A percentile compares a stretch with the other conserved stretches of the same genome.
Evolutionary conservation across 179 eudicot genomes (phyloP).

Genomic region (Heliamphora pulchella): DNA sequence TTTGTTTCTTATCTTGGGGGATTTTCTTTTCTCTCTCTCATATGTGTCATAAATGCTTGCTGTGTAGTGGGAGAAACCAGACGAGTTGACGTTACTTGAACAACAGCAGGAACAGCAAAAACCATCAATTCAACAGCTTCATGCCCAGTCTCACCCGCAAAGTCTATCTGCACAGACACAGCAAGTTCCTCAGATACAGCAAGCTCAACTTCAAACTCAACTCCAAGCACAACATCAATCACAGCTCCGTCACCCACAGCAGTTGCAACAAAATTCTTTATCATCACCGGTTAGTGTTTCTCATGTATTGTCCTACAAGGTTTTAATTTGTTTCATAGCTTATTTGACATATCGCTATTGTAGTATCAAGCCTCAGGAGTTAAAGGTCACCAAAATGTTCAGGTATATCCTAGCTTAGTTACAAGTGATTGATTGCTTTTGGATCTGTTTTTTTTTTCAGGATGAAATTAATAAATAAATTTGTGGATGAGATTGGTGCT

Average conservation of each 20-base stretch:
- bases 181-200: slow-evolving; percentile 43
- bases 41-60: slow-evolving; percentile 9
- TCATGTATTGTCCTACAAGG: slow-evolving; percentile 7
- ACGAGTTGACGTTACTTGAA: slow-evolving; percentile 19
- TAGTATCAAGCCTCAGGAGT: slow-evolving; percentile 65
- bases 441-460: neutral
- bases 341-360: slow-evolving; percentile 18
- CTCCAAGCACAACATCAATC: slow-evolving; percentile 14
- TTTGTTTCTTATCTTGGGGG: neutral
- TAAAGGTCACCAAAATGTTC: slow-evolving; percentile 37
- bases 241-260: slow-evolving; percentile 41
- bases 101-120: slow-evolving; percentile 41
- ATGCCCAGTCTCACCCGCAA: slow-evolving; percentile 36
- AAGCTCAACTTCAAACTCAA: slow-evolving; percentile 28
- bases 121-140: slow-evolving; percentile 16
- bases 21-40: neutral
- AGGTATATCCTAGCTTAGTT: slow-evolving; percentile 37
- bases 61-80: slow-evolving; percentile 31
- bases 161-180: slow-evolving; percentile 30
- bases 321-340: slow-evolving; percentile 9
- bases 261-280: slow-evolving; percentile 44
- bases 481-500: no score
- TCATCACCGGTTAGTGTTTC: slow-evolving; percentile 43
- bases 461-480: no score
- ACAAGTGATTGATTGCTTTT: neutral